Percentiles rank a stretch among this genome's conserved stretches.
These are phyloP conservation scores for Sporothrix pseudoabietina DNA, from an alignment of 2,329 filamentous ascomycete genomes.

Conservation along the genomic window DNA sequence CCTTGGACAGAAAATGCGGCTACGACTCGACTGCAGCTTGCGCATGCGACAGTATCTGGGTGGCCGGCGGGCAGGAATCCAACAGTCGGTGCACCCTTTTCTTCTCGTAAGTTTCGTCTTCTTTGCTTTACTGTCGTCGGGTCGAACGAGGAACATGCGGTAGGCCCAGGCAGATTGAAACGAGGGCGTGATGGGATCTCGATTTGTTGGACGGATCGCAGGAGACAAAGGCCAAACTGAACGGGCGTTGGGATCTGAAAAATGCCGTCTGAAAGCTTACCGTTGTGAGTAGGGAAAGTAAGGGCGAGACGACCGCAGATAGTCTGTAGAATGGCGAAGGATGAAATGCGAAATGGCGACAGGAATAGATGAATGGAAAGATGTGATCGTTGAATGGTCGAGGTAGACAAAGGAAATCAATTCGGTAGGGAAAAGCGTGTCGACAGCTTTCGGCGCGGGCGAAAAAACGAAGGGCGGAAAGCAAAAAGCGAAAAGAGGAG, in stretches of 20 bases:
- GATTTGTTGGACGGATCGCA: background rate
- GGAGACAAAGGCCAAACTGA: background rate
- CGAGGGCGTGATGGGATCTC: background rate
- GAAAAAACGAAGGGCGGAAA: background rate
- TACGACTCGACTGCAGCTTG: background rate
- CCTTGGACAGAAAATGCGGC: background rate
- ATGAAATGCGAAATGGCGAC: background rate
- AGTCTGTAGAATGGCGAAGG: background rate
- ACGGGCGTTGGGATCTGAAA: background rate
- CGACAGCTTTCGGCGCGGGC: background rate
- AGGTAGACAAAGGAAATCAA: background rate
- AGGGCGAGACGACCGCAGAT: background rate
- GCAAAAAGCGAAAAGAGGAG: slow-evolving; percentile 4
- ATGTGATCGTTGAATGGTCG: background rate
- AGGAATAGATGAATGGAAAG: background rate
- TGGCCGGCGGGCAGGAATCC: background rate
- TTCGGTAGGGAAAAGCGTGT: background rate
- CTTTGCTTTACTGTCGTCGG: background rate
- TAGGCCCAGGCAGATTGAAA: background rate
- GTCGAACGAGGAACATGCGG: background rate
- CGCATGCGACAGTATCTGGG: slow-evolving; percentile 8
- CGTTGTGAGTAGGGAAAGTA: background rate
- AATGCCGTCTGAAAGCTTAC: background rate
- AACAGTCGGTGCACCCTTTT: background rate
- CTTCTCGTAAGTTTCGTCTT: background rate